A percentile compares a stretch with the other conserved stretches of the same genome.
These are phyloP conservation scores for Diutina sp. DNA, from an alignment of 1,139 yeast species.

Conservation along the genomic window DNA sequence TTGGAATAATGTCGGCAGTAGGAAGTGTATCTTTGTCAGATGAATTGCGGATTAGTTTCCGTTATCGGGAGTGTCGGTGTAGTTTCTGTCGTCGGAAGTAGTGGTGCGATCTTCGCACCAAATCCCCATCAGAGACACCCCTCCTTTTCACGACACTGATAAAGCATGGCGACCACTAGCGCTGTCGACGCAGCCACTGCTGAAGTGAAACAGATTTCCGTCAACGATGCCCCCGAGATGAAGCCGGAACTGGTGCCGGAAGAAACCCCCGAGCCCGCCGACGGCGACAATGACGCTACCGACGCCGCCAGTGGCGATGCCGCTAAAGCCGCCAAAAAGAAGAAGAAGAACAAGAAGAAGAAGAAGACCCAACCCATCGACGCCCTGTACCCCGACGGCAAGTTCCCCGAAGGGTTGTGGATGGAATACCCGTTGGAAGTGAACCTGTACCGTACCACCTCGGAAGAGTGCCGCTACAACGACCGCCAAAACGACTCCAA, in stretches of 20 bases:
- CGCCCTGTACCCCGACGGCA: slow-evolving; percentile 54
- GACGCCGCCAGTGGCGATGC: not conserved
- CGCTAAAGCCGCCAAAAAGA: slow-evolving; percentile 1
- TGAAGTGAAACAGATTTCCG: not conserved
- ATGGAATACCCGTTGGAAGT: slow-evolving; percentile 59
- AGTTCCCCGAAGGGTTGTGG: slow-evolving; percentile 87
- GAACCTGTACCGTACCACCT: slow-evolving; percentile 66
- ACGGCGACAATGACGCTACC: not conserved
- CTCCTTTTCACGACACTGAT: not conserved
- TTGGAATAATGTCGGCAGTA: no score
- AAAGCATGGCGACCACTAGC: not conserved
- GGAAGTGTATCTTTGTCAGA: no score
- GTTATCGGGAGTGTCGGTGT: no score
- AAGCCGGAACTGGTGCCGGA: not conserved
- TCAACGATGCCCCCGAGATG: not conserved
- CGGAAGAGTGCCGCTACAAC: slow-evolving; percentile 72
- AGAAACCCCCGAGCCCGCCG: not conserved
- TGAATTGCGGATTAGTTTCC: no score
- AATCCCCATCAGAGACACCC: not conserved
- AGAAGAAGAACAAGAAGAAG: slow-evolving; percentile 3
- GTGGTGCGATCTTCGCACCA: not conserved
- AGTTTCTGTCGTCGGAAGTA: not conserved
- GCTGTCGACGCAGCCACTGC: not conserved
- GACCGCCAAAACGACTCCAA: slow-evolving; percentile 51
- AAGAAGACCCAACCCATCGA: slow-evolving; percentile 23